Base-by-base conservation (phyloP, 805 yeast genomes). In the Suhomyces tanzawaensis region DNA sequence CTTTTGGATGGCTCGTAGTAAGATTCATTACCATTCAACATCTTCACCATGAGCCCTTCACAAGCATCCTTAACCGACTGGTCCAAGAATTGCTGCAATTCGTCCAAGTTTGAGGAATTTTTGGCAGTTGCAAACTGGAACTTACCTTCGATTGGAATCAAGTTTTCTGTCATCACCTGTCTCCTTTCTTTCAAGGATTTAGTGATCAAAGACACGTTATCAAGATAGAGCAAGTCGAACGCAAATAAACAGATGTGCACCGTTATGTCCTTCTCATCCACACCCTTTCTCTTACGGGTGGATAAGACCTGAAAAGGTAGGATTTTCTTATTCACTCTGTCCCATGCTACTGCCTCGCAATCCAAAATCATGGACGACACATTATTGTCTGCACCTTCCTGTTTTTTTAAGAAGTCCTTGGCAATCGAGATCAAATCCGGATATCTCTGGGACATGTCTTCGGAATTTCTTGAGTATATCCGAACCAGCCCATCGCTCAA, bases 261-360 rank as follows among this genome's bases (percentile, higher is more conserved):
- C 51, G 85, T 87, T 50, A 93, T 87, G 45, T 88, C 93, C 28
- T 82, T 82, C 36, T 82, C 82, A 39, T 85, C 82, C 4, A 93
- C 99, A 50, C 83, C 96, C 58, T 93, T 93, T 37, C 98, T 76
- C 64, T 93, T 93, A 59, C 99, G 77, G 0, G 99, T 93, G 1
- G 96, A 84, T 35, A 93, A 66, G 0, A 88, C 84, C 60, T 93
- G 99, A 63, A 93, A 93, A 1, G 99, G 99, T 40, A 93, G 65
- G 40, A 93, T 91, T 58, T 83, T 85, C n/a, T 77, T 60, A 16
- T 74, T 71, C 37, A 74, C 82, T 39, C 82, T 69, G 60, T 91
- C 96, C 95, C 95, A 93, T 0, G 99, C 99, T 7, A 93, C 99
- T 6, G 96, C 96, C 63, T 93, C 99, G 64, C 96, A 85, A 58